A percentile compares a stretch with the other conserved stretches of the same genome.
Evolutionary conservation across 2,329 filamentous ascomycete species (phyloP).

Genomic region (Whalleya microplaca): DNA sequence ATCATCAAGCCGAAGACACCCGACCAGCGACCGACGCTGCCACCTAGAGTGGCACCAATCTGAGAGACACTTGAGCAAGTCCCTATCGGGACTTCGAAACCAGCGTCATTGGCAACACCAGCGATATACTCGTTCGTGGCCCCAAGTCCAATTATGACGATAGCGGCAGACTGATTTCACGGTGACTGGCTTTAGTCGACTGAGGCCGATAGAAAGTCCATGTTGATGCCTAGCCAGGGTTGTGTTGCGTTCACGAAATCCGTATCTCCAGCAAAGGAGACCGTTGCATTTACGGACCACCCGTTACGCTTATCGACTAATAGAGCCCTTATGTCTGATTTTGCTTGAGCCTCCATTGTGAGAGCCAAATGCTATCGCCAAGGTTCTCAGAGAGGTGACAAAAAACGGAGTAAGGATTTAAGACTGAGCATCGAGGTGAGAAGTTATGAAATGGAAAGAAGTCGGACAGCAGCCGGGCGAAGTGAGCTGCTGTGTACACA

Average conservation of each 20-base stretch:
- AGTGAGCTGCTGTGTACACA: no score
- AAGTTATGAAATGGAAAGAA: no score
- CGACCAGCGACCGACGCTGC: conserved; percentile 24
- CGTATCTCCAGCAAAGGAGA: neutral
- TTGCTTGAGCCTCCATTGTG: no score
- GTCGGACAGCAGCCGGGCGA: no score
- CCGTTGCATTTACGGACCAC: no score
- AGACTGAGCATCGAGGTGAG: no score
- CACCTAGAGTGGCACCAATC: conserved; percentile 29
- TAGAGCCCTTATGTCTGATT: no score
- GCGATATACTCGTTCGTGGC: neutral
- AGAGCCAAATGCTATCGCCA: no score
- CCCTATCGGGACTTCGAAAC: conserved; percentile 13
- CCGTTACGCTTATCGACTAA: no score
- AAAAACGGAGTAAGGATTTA: no score
- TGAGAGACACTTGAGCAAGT: conserved; percentile 19
- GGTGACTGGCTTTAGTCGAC: conserved; percentile 30
- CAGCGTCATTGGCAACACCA: conserved; percentile 7
- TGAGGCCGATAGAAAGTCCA: conserved; percentile 18
- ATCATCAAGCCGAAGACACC: conserved; percentile 29
- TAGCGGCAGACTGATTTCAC: conserved; percentile 26
- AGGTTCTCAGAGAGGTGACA: no score
- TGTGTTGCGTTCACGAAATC: neutral
- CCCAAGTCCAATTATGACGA: conserved; percentile 15
- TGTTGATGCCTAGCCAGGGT: conserved; percentile 1